Evolutionary conservation across 164 flowering plant species (phyloP), one percentile per base, ranked within the genome.

Genomic region (Magnolia changhungtana): DNA sequence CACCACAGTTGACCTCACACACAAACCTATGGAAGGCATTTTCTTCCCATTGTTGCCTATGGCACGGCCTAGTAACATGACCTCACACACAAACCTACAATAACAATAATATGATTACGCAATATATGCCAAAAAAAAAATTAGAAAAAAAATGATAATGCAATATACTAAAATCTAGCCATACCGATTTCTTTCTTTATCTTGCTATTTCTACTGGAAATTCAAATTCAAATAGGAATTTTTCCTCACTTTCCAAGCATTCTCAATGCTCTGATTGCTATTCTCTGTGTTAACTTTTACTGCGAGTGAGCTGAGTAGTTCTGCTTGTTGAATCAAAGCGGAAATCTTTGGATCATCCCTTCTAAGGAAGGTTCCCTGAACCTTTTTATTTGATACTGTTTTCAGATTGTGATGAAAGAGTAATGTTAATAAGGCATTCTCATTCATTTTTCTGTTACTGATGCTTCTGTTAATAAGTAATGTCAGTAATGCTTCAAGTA

Each of bases 281-380:
- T 87, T 89, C 76, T 92, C 97, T 71, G 85, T 71, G 78, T 88
- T 89, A 71, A 94, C 92, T 88, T 91, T 91, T 55, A 77, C 74
- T 72, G 99, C 98, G 51, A 96, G 94, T 19, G 97, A 92, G 85
- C 91, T 90, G 65, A 96, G 96, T 72, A 96, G 85, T 77, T 96
- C 97, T 78, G 94, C 97, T 88, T 96, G 98, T 83, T 92, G 94
- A 86, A 91, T 83, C 80, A 92, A 81, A 71, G 92, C 93, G 66
- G 80, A 79, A 74, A 91, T 82, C 89, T 86, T 94, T 67, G 98
- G 99, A 82, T 96, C 98, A 81, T 92, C 90, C 87, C 89, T 91
- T 72, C 79, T 89, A 59, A 94, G 84, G 85, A 88, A 96, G 37
- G 86, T 88, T 74, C 90, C 98, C 84, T 91, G 87, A 72, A 45